These are phyloP conservation scores for Yarrowia hollandica DNA, from an alignment of 805 yeast species.

Conservation along the genomic window DNA sequence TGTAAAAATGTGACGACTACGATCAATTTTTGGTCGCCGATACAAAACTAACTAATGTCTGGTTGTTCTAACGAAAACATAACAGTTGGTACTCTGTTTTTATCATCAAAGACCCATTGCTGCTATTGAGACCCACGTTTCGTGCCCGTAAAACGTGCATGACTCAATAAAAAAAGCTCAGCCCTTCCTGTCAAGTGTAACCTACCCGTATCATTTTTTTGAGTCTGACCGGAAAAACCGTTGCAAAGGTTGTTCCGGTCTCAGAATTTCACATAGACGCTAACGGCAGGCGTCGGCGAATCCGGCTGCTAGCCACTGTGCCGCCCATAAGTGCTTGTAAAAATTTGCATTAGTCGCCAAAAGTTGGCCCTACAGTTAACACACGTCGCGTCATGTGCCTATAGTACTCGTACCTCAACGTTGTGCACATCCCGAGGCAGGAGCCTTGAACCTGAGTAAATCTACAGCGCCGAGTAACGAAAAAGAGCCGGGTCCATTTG, in stretches of 20 bases:
- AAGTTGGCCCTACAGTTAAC: background rate
- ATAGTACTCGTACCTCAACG: background rate
- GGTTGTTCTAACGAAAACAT: no score
- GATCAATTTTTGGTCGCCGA: no score
- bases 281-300: slow-evolving; percentile 27
- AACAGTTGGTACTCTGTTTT: no score
- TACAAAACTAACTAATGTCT: no score
- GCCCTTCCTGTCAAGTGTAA: background rate
- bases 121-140: no score
- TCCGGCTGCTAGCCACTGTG: background rate
- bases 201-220: background rate
- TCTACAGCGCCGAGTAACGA: slow-evolving; percentile 10
- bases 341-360: background rate
- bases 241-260: slow-evolving; percentile 24
- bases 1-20: no score
- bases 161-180: slow-evolving; percentile 20
- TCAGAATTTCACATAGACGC: slow-evolving; percentile 11
- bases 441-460: background rate
- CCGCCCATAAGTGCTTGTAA: background rate
- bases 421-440: slow-evolving; percentile 9
- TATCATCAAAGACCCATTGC: no score
- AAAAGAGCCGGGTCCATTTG: background rate
- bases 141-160: background rate
- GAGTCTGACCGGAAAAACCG: slow-evolving; percentile 9
- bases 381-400: background rate